Evolutionary conservation across 2,329 filamentous ascomycete genomes (phyloP).

Genomic region (Epichloe coenophiala): DNA sequence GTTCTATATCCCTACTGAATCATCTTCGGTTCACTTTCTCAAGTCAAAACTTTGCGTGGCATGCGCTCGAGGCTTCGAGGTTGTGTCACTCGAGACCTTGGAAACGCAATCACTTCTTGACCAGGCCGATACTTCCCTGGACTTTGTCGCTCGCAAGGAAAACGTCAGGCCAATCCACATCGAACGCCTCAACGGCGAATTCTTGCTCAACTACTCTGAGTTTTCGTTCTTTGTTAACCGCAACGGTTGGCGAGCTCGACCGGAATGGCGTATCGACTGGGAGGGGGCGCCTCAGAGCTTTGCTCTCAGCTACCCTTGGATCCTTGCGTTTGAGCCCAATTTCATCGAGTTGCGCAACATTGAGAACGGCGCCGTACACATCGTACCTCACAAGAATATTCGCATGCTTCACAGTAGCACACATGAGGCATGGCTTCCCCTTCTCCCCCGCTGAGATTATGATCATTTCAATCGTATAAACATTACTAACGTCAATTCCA

Average conservation of each 20-base stretch:
- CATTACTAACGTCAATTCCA: constrained; percentile 22
- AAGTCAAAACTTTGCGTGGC: constrained; percentile 94
- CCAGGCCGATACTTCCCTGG: constrained; percentile 92
- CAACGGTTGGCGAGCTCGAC: constrained; percentile 90
- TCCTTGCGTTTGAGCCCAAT: constrained; percentile 90
- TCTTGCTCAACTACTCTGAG: constrained; percentile 94
- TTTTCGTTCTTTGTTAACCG: constrained; percentile 99
- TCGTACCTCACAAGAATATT: constrained; percentile 92
- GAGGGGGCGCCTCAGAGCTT: constrained; percentile 87
- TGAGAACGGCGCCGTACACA: constrained; percentile 87
- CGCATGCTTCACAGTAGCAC: constrained; percentile 96
- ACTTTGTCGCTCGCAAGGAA: constrained; percentile 91
- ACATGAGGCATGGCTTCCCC: constrained; percentile 59
- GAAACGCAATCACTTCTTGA: constrained; percentile 95
- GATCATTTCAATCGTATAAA: too few relatives aligned
- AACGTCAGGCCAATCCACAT: constrained; percentile 93
- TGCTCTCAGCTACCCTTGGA: constrained; percentile 91
- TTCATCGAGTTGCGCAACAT: constrained; percentile 96
- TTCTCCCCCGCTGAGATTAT: too few relatives aligned
- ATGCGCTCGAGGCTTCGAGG: constrained; percentile 90
- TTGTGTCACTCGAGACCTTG: constrained; percentile 91
- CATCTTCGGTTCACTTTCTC: constrained; percentile 95
- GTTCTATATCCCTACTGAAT: constrained; percentile 97
- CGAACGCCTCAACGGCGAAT: constrained; percentile 91
- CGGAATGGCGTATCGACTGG: constrained; percentile 97